phyloP scores from a whole-genome alignment of 2,329 filamentous ascomycete species.

The Arthroderma sp. region DNA sequence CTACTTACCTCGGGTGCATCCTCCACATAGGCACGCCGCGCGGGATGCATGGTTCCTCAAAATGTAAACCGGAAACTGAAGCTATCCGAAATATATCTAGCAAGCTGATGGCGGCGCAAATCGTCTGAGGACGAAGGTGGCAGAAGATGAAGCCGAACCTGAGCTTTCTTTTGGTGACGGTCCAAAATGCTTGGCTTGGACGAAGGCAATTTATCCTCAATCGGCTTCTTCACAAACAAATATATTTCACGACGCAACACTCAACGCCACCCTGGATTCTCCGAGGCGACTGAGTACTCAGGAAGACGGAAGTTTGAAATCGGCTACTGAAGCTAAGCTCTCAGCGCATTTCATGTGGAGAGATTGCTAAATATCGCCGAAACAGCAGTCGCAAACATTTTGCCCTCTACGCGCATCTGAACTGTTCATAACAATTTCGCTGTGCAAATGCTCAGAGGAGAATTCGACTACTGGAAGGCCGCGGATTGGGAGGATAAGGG shows the following conservation, averaged over 20 bases:
- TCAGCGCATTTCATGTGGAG: background rate
- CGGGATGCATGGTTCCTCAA: constrained; percentile 57
- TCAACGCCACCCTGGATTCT: background rate
- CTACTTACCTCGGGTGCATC: constrained; percentile 59
- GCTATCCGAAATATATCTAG: background rate
- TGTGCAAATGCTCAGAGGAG: constrained; percentile 4
- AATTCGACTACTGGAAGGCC: background rate
- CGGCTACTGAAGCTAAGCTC: background rate
- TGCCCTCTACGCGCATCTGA: background rate
- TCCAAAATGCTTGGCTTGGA: background rate
- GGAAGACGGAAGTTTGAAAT: background rate
- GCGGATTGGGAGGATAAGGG: constrained; percentile 2
- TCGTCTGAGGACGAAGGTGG: background rate
- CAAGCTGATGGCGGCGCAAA: background rate
- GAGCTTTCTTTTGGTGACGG: background rate
- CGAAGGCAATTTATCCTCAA: background rate
- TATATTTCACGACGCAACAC: background rate
- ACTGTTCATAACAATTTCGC: background rate
- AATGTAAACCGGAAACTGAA: background rate
- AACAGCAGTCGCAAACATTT: background rate
- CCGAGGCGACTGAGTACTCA: background rate
- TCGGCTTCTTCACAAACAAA: background rate
- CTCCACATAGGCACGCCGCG: constrained; percentile 88
- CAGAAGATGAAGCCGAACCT: background rate
- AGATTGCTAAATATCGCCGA: background rate